Base-by-base conservation (phyloP, 2,329 filamentous ascomycete species). In the Ophiostoma angusticollis region DNA sequence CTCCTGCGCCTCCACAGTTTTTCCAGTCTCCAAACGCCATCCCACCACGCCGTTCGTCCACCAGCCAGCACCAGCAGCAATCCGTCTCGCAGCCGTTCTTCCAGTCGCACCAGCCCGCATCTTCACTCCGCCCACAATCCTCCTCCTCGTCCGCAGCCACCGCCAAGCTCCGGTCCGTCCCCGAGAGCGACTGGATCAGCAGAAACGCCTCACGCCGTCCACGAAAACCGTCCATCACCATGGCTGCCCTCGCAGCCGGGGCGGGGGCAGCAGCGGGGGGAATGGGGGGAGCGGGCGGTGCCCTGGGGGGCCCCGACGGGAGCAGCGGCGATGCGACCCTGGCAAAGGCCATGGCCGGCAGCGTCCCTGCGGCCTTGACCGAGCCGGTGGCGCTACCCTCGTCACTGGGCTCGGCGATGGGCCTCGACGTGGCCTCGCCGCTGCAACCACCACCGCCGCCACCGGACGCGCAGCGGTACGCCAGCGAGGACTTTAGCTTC, bases 11-110 rank as follows among this genome's bases (percentile, higher is more conserved):
- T 39, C 32, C 18, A n/a, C 46, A 54, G 45, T 55, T 57, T 44
- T 57, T 65, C 37, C 61, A 63, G 41, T 72, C 69, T n/a, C 77
- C 78, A 39, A 77, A 74, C 56, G 67, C 69, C 27, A 84, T 86
- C 40, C 81, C 83, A 16, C 77, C 78, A 3, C 72, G 82, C 46
- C 84, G 78, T 32, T 85, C 81, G 40, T 83, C 79, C 1, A 75
- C 72, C 41, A 66, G 68, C 46, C 64, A 68, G 45, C 57, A 57
- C 24, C 45, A 50, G 24, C 49, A 42, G n/a, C n/a, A n/a, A n/a
- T n/a, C n/a, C n/a, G n/a, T n/a, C n/a, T n/a, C n/a, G n/a, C n/a
- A n/a, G n/a, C n/a, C n/a, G n/a, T n/a, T n/a, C n/a, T n/a, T n/a
- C 21, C 39, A 42, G 50, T 34, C 50, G 47, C 47, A 35, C 32